Evolutionary conservation across 225 moss, liverwort and hornwort species (phyloP), one percentile per base, ranked within the genome.

Genomic region (Pleurozium schreberi): DNA sequence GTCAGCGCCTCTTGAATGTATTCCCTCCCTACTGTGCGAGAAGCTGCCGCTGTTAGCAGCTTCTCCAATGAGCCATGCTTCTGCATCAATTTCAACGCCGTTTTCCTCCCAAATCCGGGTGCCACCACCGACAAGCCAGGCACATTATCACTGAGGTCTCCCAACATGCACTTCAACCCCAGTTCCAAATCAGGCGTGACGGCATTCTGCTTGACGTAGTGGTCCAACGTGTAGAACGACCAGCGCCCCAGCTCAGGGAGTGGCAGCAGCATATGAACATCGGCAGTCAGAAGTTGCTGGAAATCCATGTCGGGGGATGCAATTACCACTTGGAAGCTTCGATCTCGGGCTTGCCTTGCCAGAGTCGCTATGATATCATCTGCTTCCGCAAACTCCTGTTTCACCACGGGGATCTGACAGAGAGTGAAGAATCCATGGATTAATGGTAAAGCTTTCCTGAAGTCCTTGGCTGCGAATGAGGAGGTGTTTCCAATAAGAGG

Each of bases 221-320:
- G 96, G 74, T 96, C 92, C 40, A 96, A 89, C 36, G 96, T 98
- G 86, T 97, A 97, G 89, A 98, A 98, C 63, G 97, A 98, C 98
- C 98, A 98, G 63, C 98, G 95, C 50, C 95, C 91, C 11, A 95
- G 92, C 84, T 96, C 96, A 85, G 98, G 95, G 68, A 98, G 75
- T 12, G 98, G 97, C 78, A 98, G 92, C 30, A 96, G 91, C 96
- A 98, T 91, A 23, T 97, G 94, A 4, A 98, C 97, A 81, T 93
- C 93, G 22, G 94, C 89, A 61, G 96, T 86, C 26, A 98, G 88
- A 77, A 98, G 95, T 83, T 98, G 97, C 75, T 95, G 92, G 53
- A 96, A 98, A 87, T 98, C 98, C 98, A 98, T 97, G 92, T 98
- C 98, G 5, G 98, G 98, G 50, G 98, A 97, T 12, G 97, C 98